Conservation (phyloP, 116 monocot genomes). For the Posidonia oceanica region DNA sequence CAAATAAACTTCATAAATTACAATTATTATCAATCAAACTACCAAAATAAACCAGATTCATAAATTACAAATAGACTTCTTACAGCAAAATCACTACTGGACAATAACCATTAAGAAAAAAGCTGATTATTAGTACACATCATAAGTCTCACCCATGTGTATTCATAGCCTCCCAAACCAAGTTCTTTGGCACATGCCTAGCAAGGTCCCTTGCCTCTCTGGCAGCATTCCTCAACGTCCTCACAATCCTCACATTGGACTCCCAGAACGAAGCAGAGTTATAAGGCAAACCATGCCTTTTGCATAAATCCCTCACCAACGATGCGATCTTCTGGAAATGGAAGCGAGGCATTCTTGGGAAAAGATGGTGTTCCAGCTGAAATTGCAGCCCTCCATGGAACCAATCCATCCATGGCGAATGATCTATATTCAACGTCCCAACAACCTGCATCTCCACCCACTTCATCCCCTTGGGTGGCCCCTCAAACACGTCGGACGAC, state of each 20-base stretch:
- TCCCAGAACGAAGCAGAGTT: too few species aligned
- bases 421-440: constrained; percentile 12
- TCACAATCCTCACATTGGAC: too few species aligned
- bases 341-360: constrained; percentile 39
- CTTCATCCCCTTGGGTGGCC: constrained; percentile 27
- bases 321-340: constrained; percentile 24
- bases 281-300: constrained; percentile 26
- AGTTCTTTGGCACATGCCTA: not conserved
- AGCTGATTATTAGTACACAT: too few species aligned
- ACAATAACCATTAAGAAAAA: not conserved
- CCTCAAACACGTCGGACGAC: constrained; percentile 30
- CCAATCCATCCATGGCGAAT: constrained; percentile 41
- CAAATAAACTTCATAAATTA: too few species aligned
- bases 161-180: constrained; percentile 40
- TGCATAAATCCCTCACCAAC: constrained; percentile 34
- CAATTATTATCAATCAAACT: too few species aligned
- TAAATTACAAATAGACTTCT: too few species aligned
- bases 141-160: constrained; percentile 27
- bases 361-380: constrained; percentile 50
- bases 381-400: constrained; percentile 56
- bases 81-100: too few species aligned
- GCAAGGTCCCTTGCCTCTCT: constrained; percentile 30
- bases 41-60: too few species aligned
- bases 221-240: not conserved
- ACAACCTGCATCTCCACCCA: constrained; percentile 49